Percentiles rank a stretch among this genome's conserved stretches.
These are phyloP conservation scores for Nectriaceae sp. DNA, from an alignment of 2,329 filamentous ascomycete genomes.

Conservation along the genomic window DNA sequence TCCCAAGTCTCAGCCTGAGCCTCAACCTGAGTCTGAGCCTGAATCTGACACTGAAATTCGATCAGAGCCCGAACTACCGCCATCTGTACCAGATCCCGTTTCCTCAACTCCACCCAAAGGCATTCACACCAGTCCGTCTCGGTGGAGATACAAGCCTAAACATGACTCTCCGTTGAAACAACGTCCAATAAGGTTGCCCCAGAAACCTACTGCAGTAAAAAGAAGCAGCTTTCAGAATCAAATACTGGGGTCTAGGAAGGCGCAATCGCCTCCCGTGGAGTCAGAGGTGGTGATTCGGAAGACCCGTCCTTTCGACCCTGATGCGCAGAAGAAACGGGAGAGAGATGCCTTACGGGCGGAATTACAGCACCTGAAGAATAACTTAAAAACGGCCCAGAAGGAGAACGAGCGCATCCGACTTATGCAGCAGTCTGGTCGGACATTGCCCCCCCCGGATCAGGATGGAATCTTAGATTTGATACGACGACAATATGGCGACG, in stretches of 20 bases:
- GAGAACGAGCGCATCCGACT: conserved; percentile 58
- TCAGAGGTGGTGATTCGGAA: conserved; percentile 4
- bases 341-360: conserved; percentile 57
- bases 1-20: background rate
- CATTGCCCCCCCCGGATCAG: conserved; percentile 35
- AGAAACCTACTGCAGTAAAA: conserved; percentile 4
- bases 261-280: background rate
- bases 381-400: conserved; percentile 57
- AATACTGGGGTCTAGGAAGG: background rate
- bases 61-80: conserved; percentile 67
- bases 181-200: conserved; percentile 32
- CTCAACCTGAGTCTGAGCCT: background rate
- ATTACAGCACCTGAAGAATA: conserved; percentile 56
- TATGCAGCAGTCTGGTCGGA: conserved; percentile 42
- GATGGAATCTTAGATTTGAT: conserved; percentile 44
- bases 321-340: conserved; percentile 51
- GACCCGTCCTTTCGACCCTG: conserved; percentile 34
- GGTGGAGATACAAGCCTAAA: conserved; percentile 41
- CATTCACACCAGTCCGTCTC: conserved; percentile 61
- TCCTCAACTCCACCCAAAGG: conserved; percentile 58
- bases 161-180: conserved; percentile 54
- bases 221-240: background rate
- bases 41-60: conserved; percentile 3
- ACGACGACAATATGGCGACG: conserved; percentile 40
- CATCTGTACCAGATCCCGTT: conserved; percentile 54